Evolutionary conservation across 768 basidiomycete genomes (phyloP), one percentile per base, ranked within the genome.

Genomic region (Pilatotrama ljubarskyi): DNA sequence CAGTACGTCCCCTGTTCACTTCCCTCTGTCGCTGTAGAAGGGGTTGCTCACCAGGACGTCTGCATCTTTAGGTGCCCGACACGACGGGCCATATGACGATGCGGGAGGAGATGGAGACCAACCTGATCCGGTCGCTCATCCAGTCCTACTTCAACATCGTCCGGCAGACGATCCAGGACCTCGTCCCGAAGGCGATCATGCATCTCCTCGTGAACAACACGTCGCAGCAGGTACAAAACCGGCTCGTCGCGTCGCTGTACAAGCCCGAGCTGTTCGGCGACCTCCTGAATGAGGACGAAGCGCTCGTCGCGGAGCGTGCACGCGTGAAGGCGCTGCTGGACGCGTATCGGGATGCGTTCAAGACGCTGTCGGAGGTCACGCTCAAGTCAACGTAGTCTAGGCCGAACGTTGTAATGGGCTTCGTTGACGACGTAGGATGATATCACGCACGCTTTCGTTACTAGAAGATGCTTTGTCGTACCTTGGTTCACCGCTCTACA

Each of bases 111-210:
- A 93, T 98, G 92, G 96, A 98, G 75, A 96, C 93, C 44, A 85
- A 83, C 35, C 83, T 99, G 62, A 98, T 99, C 70, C 89, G 96
- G 52, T 91, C 93, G 6, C 83, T 98, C 65, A 98, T 99, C 70
- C 84, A 88, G 25, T 95, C 93, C 13, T 99, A 99, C 78, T 99
- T 99, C 77, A 80, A 84, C 59, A 98, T 99, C 70, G 91, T 95
- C 22, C 88, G 97, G 42, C 95, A 98, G 74, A 93, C 89, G 70
- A 97, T 99, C 63, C 93, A 98, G 66, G 97, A 99, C 73, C 82
- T 98, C 56, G 84, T 99, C 18, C 97, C 97, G 35, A 99, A 99
- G 76, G 94, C 95, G 20, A 90, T 97, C 77, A 98, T 98, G 96
- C 96, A 98, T 77, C 85, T 95, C 67, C 83, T 98, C 63, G 96